Evolutionary conservation across 352 stramenopile species (phyloP).

Genomic region (Globisporangium uncinulatum): DNA sequence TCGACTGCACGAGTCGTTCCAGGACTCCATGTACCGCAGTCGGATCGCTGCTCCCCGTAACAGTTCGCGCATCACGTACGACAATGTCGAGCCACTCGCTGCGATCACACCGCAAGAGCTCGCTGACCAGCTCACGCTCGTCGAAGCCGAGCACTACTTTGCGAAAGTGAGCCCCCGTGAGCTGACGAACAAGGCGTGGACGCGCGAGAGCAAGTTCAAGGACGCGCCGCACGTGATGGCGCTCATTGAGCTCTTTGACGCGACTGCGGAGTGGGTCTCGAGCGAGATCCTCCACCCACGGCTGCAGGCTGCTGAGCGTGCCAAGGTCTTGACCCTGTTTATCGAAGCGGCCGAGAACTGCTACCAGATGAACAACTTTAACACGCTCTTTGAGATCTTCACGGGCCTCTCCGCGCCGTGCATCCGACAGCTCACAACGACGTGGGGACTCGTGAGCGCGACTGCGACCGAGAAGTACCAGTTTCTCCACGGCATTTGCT

Average conservation of each 20-base stretch:
- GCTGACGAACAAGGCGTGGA: constrained; percentile 87
- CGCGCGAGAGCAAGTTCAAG: constrained; percentile 69
- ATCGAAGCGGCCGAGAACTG: constrained; percentile 81
- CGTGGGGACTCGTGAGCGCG: constrained; percentile 69
- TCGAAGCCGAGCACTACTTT: constrained; percentile 78
- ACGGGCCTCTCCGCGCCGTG: constrained; percentile 76
- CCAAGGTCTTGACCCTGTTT: constrained; percentile 80
- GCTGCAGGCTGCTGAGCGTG: constrained; percentile 70
- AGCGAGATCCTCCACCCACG: constrained; percentile 86
- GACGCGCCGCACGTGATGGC: constrained; percentile 79
- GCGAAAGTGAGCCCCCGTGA: constrained; percentile 62
- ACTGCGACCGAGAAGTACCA: constrained; percentile 71
- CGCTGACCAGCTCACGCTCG: constrained; percentile 74
- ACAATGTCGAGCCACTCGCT: constrained; percentile 67
- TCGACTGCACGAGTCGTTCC: constrained; percentile 52
- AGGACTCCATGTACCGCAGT: constrained; percentile 68
- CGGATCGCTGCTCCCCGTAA: constrained; percentile 43
- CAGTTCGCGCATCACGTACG: constrained; percentile 69
- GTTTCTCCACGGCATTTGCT: constrained; percentile 74
- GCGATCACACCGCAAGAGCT: constrained; percentile 60
- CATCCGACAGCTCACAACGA: constrained; percentile 79
- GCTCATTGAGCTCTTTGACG: constrained; percentile 83
- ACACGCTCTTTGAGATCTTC: constrained; percentile 81
- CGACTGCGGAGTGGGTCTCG: constrained; percentile 80
- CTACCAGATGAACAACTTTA: constrained; percentile 87